Percentiles rank a stretch among this genome's conserved stretches.
These are phyloP conservation scores for Dysphania ambrosioides DNA, from an alignment of 148 eudicot species.

Conservation along the genomic window DNA sequence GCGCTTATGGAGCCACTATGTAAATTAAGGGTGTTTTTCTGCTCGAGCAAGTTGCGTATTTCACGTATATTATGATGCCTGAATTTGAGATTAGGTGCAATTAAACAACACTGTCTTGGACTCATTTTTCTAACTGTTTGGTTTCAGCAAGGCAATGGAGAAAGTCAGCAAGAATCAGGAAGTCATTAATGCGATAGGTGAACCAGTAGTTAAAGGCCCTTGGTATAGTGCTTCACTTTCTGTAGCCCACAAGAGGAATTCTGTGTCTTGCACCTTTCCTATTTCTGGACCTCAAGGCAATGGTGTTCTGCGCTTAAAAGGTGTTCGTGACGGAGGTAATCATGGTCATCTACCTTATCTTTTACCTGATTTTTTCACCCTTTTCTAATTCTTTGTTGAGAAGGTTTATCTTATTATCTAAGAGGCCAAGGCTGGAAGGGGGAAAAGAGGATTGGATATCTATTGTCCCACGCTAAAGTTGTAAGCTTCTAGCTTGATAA, in stretches of 20 bases:
- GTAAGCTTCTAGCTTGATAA: no score
- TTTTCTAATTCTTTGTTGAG: not conserved
- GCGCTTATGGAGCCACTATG: not conserved
- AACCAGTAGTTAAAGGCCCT: conserved; percentile 86
- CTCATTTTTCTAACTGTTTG: not conserved
- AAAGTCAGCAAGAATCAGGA: conserved; percentile 60
- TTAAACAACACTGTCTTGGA: not conserved
- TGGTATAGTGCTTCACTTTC: conserved; percentile 95
- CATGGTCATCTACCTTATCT: not conserved
- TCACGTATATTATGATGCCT: not conserved
- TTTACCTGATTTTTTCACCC: not conserved
- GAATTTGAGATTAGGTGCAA: not conserved
- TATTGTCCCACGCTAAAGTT: no score
- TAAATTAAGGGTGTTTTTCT: not conserved
- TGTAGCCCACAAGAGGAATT: conserved; percentile 69
- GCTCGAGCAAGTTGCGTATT: not conserved
- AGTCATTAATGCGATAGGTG: conserved; percentile 67
- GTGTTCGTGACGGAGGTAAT: conserved; percentile 72
- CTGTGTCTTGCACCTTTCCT: conserved; percentile 92
- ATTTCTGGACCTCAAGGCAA: conserved; percentile 89
- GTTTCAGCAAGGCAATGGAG: conserved; percentile 89
- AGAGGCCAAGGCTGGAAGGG: not conserved
- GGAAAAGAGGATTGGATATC: not conserved
- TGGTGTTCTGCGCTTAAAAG: conserved; percentile 80
- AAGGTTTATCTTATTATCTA: not conserved